Evolutionary conservation across 495 filamentous ascomycete species (phyloP), one percentile per base, ranked within the genome.

Genomic region (Geopyxis carbonaria): DNA sequence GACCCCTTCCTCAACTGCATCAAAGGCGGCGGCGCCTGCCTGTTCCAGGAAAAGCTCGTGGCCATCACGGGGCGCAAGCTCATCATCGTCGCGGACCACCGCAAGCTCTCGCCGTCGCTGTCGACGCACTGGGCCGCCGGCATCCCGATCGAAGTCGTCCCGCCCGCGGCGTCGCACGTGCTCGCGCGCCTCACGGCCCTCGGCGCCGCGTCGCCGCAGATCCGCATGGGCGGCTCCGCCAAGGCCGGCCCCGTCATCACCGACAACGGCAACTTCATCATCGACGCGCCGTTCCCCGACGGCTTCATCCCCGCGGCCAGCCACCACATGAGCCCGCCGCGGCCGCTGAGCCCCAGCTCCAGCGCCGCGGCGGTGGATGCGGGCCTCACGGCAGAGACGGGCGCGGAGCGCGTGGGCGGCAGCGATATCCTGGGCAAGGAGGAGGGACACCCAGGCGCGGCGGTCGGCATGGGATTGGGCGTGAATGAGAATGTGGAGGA

Each of bases 21-120:
- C 61, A 97, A 97, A 64, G 89, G 89, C 31, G 89, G 89, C 11
- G 89, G 89, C 31, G 89, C 85, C 20, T 97, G 91, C 60, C 61
- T 94, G 43, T 94, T 92, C 67, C 91, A 95, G 61, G 89, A 97
- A 65, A 97, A 97, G 64, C 64, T 97, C 16, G 87, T 97, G 10
- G 86, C 86, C 2, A 70, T 79, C 22, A 69, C 74, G 40, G 78
- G 86, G 1, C 77, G 72, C 62, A 79, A 85, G 50, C 94, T 97
- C 55, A 72, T 97, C 39, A 89, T 82, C 53, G 91, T 95, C 38
- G 89, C 91, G 22, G 81, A 95, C 60, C 81, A 79, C 46, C 73
- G 89, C 44, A 97, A 97, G 64, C 70, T 86, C 35, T 75, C 78
- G 43, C 57, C 69, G 28, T 70, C 78, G 19, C 70, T 97, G 35